Percentiles rank a stretch among this genome's conserved stretches.
phyloP scores from a whole-genome alignment of 2,329 filamentous ascomycete genomes.

The Colletotrichum echinochloae region DNA sequence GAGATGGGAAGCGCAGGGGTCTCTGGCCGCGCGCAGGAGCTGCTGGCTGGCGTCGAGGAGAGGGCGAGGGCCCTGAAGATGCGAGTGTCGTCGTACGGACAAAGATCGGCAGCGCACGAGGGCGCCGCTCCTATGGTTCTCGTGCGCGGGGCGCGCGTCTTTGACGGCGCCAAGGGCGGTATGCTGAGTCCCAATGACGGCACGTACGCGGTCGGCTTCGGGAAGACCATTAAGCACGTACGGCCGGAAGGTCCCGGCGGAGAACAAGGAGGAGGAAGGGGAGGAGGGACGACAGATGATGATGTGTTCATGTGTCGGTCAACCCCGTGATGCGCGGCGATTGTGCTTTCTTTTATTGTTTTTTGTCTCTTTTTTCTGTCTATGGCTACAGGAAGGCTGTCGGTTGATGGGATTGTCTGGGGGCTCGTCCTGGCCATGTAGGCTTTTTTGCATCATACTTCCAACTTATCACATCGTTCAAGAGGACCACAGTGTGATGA shows the following conservation, averaged over 20 bases:
- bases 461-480: neutral
- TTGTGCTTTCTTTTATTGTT: neutral
- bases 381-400: neutral
- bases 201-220: conserved; percentile 1
- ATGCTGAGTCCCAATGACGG: neutral
- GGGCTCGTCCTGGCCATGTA: neutral
- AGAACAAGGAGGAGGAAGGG: neutral
- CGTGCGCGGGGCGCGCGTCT: neutral
- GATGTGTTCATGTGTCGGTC: neutral
- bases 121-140: neutral
- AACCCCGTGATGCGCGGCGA: neutral
- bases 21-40: conserved; percentile 3
- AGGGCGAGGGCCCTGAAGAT: neutral
- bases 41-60: conserved; percentile 10
- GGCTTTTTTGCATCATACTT: neutral
- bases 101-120: neutral
- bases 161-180: conserved; percentile 1
- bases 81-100: conserved; percentile 10
- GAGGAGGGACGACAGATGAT: neutral
- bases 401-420: neutral
- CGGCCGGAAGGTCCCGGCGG: neutral
- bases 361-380: neutral
- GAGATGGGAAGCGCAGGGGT: conserved; percentile 11
- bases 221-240: neutral
- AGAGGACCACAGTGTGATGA: neutral